phyloP scores from a whole-genome alignment of 2,329 filamentous ascomycete genomes.

The Claviceps sp. region DNA sequence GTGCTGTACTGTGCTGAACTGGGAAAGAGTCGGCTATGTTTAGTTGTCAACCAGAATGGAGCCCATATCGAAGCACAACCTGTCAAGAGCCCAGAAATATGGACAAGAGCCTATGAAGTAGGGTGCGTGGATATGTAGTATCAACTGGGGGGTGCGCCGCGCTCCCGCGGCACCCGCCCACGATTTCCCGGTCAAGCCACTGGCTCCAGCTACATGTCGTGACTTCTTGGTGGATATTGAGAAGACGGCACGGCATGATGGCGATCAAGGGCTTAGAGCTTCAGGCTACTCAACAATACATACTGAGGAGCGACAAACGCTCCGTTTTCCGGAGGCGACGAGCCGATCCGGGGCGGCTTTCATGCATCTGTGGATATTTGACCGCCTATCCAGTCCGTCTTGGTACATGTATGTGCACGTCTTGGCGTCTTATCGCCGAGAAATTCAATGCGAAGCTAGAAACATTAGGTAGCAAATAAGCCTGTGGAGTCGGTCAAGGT shows the following conservation, averaged over 20 bases:
- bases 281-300: not conserved
- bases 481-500: no score
- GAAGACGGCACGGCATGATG: not conserved
- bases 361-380: not conserved
- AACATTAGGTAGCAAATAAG: not conserved
- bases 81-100: conserved; percentile 1
- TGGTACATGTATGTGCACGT: not conserved
- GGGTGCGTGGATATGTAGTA: not conserved
- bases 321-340: not conserved
- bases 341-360: not conserved
- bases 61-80: not conserved
- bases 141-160: not conserved
- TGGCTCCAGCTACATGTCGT: not conserved
- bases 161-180: conserved; percentile 4
- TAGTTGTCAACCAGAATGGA: conserved; percentile 1
- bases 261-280: not conserved
- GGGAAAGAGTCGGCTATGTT: not conserved
- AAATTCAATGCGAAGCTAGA: not conserved
- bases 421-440: not conserved
- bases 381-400: not conserved
- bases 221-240: not conserved
- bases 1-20: not conserved
- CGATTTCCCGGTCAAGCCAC: not conserved
- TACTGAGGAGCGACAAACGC: not conserved
- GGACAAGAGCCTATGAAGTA: not conserved